Percentiles rank a stretch among this genome's conserved stretches.
phyloP scores from a whole-genome alignment of 495 filamentous ascomycete genomes.

The Saxophila tyrrhenica region DNA sequence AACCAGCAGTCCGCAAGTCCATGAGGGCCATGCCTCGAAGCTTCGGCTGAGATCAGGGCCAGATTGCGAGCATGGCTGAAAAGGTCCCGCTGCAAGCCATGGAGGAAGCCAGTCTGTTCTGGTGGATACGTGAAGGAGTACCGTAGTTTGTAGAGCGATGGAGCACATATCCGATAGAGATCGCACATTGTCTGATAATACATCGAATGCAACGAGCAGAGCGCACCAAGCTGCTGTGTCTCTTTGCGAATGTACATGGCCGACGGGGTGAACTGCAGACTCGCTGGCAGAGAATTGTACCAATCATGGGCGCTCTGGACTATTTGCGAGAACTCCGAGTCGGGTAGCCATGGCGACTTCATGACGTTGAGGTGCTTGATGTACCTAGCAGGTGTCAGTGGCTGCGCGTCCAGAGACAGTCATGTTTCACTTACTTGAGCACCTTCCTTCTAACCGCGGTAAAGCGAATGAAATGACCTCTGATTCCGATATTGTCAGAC shows the following conservation, averaged over 20 bases:
- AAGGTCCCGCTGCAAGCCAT: neutral
- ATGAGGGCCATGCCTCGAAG: neutral
- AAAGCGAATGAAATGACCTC: neutral
- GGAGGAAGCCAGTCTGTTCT: neutral
- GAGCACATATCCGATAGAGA: neutral
- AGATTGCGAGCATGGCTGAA: neutral
- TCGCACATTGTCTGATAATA: slow-evolving; percentile 1
- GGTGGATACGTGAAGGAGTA: neutral
- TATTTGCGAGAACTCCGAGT: neutral
- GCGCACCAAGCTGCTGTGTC: neutral
- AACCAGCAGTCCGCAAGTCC: neutral
- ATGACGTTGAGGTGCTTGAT: neutral
- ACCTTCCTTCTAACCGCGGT: neutral
- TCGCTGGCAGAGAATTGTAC: neutral
- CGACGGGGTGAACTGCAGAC: neutral
- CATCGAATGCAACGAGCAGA: neutral
- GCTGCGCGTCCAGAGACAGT: neutral
- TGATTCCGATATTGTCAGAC: neutral
- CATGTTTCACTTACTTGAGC: neutral
- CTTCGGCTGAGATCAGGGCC: neutral
- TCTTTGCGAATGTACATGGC: neutral
- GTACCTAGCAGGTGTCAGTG: neutral
- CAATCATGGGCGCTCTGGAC: neutral
- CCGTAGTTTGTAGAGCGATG: neutral
- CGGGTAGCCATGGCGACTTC: neutral